Base-by-base conservation (phyloP, 2,329 filamentous ascomycete genomes). In the Aspergillus sp. region DNA sequence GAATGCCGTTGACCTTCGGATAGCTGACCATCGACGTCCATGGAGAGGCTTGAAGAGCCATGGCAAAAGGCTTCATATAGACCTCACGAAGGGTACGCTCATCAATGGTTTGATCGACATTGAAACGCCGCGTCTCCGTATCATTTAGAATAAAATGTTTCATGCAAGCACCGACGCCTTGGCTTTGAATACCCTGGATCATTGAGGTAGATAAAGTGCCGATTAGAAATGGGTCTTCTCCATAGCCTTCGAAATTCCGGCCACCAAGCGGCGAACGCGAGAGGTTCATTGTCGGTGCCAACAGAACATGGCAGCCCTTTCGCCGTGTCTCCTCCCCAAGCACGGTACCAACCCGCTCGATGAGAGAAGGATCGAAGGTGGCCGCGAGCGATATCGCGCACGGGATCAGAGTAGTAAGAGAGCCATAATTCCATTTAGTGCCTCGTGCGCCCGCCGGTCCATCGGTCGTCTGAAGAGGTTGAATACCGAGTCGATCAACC, bases 211-310 rank as follows among this genome's bases (percentile, higher is more conserved):
- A 87, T 60, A 92, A 78, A 63, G 88, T 89, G 39, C 90, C 90
- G 0, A 90, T 90, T 10, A 95, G 81, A 6, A 88, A 83, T 0
- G 91, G 90, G 65, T 95, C 91, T 72, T 95, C 91, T 0, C 90
- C 92, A 72, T 92, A 94, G 0, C 90, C 92, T 74, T 95, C 91
- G 65, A 94, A 95, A 63, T 92, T 92, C 58, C 91, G 84, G 16
- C 91, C 91, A n/a, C 91, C 91, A 0, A 95, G 81, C 0, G 91
- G 91, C 53, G 90, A 89, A 16, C 91, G 85, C 68, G 94, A 91
- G 81, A 93, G 88, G 76, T 90, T 92, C 24, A 92, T 87, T 0
- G 90, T 93, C 1, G 90, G 90, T 0, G 88, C 90, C 6, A 94
- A 81, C 6, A 93, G 80, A 26, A 93, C 84, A 61, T 91, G 83